Evolutionary conservation across 164 flowering plant genomes (phyloP).

Genomic region (Houttuynia cordata): DNA sequence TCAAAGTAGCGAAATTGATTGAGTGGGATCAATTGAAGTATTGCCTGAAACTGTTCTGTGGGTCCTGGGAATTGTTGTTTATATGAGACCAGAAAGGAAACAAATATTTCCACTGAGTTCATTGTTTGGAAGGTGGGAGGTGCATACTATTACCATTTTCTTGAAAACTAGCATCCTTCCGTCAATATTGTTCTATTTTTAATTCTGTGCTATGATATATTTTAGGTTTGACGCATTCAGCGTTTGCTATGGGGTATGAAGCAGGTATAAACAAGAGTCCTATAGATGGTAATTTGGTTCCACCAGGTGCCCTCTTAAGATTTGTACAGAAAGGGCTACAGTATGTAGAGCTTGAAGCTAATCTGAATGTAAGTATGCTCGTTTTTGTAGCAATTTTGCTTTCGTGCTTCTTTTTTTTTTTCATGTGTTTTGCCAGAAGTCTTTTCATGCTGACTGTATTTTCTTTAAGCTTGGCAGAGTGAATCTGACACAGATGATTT

Average conservation of each 20-base stretch:
- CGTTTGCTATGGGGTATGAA: constrained; percentile 87
- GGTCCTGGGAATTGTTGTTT: too few species aligned
- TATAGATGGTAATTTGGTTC: constrained; percentile 87
- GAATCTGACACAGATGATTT: constrained; percentile 86
- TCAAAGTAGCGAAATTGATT: too few species aligned
- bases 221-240: constrained; percentile 92
- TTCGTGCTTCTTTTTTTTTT: too few species aligned
- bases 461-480: constrained; percentile 36
- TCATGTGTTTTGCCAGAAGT: background rate
- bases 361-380: constrained; percentile 51
- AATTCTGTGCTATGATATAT: too few species aligned
- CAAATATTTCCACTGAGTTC: too few species aligned
- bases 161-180: too few species aligned
- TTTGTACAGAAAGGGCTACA: constrained; percentile 93
- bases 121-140: too few species aligned
- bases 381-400: background rate
- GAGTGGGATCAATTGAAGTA: too few species aligned
- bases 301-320: constrained; percentile 87
- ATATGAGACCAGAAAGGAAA: too few species aligned
- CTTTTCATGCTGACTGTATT: constrained; percentile 13
- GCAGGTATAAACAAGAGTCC: constrained; percentile 72
- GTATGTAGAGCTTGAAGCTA: constrained; percentile 92
- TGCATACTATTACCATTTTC: too few species aligned
- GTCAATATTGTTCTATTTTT: too few species aligned
- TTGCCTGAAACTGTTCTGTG: too few species aligned